Evolutionary conservation across 106 monocot genomes (phyloP).

Genomic region (Triglochin maritima): DNA sequence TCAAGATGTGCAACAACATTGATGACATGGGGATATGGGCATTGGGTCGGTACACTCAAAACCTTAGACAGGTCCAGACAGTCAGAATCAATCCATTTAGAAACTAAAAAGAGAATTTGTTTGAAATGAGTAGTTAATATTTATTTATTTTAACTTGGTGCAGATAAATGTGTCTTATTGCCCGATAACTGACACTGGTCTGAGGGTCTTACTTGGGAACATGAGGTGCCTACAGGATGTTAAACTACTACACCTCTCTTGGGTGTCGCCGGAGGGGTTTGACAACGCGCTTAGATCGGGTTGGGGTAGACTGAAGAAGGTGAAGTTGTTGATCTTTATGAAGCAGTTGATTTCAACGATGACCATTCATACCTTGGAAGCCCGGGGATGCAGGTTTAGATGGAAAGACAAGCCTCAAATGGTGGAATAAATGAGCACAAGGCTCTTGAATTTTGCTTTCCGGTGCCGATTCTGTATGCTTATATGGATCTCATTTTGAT

Average conservation of each 20-base stretch:
- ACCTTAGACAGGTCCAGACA: slow-evolving; percentile 62
- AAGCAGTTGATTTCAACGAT: slow-evolving; percentile 37
- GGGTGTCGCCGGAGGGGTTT: slow-evolving; percentile 44
- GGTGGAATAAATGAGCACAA: not conserved
- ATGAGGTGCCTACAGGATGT: slow-evolving; percentile 69
- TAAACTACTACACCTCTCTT: slow-evolving; percentile 53
- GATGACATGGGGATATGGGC: slow-evolving; percentile 57
- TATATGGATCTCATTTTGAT: too few species aligned
- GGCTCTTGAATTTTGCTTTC: too few species aligned
- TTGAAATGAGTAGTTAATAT: not conserved
- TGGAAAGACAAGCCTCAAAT: slow-evolving; percentile 53
- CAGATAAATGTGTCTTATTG: slow-evolving; percentile 73
- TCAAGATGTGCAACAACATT: slow-evolving; percentile 53
- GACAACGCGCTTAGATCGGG: slow-evolving; percentile 49
- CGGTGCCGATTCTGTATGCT: too few species aligned
- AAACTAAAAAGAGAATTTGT: too few species aligned
- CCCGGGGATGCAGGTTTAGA: slow-evolving; percentile 59
- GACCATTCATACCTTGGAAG: slow-evolving; percentile 45
- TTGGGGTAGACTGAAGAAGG: slow-evolving; percentile 58
- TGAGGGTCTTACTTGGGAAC: slow-evolving; percentile 39
- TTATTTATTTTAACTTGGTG: not conserved
- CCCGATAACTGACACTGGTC: slow-evolving; percentile 36
- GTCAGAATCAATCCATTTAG: not conserved
- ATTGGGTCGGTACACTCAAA: slow-evolving; percentile 38
- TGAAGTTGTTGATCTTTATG: slow-evolving; percentile 46